Percentiles rank a stretch among this genome's conserved stretches.
Conservation (phyloP, 1,284 basidiomycete species). For the Irpex lacteus region DNA sequence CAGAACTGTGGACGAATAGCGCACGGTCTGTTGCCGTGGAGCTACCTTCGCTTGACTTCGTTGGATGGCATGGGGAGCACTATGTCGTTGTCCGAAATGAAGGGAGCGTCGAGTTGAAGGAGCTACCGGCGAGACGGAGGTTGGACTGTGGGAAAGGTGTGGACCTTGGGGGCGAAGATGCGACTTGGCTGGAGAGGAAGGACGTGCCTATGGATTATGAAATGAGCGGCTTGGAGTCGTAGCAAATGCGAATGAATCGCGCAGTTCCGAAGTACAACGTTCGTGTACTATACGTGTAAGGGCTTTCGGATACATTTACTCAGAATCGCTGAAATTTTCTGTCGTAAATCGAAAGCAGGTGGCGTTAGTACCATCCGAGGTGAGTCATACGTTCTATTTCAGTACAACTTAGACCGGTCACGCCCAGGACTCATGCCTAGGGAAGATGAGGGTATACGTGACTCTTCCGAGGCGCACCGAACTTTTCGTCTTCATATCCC, state of each 20-base stretch:
- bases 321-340: too few relatives aligned
- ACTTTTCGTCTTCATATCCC: too few relatives aligned
- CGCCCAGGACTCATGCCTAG: too few relatives aligned
- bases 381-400: too few relatives aligned
- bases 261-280: too few relatives aligned
- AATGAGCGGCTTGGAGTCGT: conserved; percentile 45
- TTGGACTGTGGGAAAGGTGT: conserved; percentile 67
- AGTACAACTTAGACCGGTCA: too few relatives aligned
- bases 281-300: too few relatives aligned
- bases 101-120: conserved; percentile 52
- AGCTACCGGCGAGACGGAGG: conserved; percentile 53
- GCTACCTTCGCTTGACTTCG: conserved; percentile 55
- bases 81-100: conserved; percentile 51
- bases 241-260: not conserved
- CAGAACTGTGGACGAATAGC: conserved; percentile 50
- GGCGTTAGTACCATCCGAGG: too few relatives aligned
- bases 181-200: conserved; percentile 65
- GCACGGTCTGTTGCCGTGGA: conserved; percentile 46
- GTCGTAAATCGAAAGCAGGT: too few relatives aligned
- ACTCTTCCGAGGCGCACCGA: too few relatives aligned
- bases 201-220: conserved; percentile 72
- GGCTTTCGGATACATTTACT: too few relatives aligned
- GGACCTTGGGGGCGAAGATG: conserved; percentile 61
- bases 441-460: too few relatives aligned
- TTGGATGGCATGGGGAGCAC: conserved; percentile 69